Conservation (phyloP, 768 basidiomycete species). For the Lyophyllum atratum region DNA sequence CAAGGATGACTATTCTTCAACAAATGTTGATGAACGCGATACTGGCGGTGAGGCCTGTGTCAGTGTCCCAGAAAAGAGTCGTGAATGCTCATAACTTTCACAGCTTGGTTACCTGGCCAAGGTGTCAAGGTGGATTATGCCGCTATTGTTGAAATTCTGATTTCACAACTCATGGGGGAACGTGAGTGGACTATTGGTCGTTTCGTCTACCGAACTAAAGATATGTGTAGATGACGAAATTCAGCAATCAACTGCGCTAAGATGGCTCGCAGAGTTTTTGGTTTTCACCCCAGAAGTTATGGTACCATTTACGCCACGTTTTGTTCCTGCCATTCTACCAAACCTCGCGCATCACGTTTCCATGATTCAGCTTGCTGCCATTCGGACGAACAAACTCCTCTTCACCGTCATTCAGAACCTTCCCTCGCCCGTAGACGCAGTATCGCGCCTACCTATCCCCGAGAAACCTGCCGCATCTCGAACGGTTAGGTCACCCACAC, state of each 20-base stretch:
- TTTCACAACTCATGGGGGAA: conserved; percentile 81
- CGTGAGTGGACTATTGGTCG: conserved; percentile 50
- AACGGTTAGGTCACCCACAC: conserved; percentile 59
- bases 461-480: conserved; percentile 34
- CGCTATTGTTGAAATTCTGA: conserved; percentile 90
- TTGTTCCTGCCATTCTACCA: conserved; percentile 90
- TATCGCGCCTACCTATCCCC: conserved; percentile 27
- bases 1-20: conserved; percentile 44
- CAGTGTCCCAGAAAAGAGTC: neutral
- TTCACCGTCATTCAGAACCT: conserved; percentile 84
- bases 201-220: conserved; percentile 3
- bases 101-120: conserved; percentile 92
- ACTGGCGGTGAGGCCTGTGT: conserved; percentile 56
- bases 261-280: conserved; percentile 92
- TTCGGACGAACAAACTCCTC: conserved; percentile 83
- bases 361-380: conserved; percentile 86
- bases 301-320: conserved; percentile 90
- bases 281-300: conserved; percentile 88
- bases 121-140: conserved; percentile 90
- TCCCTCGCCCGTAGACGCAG: conserved; percentile 66
- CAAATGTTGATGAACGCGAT: conserved; percentile 56
- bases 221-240: conserved; percentile 81
- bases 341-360: conserved; percentile 91
- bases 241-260: conserved; percentile 90
- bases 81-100: conserved; percentile 8